Evolutionary conservation across 1,139 yeast genomes (phyloP), one percentile per base, ranked within the genome.

Genomic region (Diutina scorzettiae): DNA sequence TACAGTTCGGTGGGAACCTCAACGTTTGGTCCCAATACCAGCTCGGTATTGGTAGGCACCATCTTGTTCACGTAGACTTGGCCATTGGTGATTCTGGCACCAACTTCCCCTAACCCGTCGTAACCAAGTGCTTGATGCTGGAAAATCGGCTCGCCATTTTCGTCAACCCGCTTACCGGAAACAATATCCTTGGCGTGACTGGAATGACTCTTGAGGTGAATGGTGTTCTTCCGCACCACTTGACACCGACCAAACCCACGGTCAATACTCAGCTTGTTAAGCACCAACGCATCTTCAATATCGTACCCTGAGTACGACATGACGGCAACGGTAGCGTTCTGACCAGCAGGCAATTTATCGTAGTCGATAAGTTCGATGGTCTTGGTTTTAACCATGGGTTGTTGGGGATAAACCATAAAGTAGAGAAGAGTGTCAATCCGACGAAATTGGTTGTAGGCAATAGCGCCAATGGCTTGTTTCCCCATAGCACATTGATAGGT

Each of bases 401-500:
- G 96, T 62, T 91, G 97, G 7, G 99, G 99, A 58, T 93, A 91
- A 16, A 89, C 96, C 96, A 91, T 85, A 52, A 91, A 71, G 58
- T 91, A 91, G 49, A 93, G 68, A 53, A 91, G 66, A 0, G 99
- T 93, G 57, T 91, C 99, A 52, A 91, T 91, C 62, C 99, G 78
- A 58, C 87, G 76, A 64, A 91, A 84, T 63, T 91, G 98, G 61
- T 91, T 91, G 61, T 91, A 91, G 23, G 95, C 96, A 63, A 93
- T 93, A 7, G 97, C 97, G 51, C 99, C 99, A 62, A 91, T 91
- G 19, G 98, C 98, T 66, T 91, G 99, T 68, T 91, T 91, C 78
- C 98, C 98, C 98, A 91, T 91, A 59, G 98, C 98, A 75, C 96
- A 91, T 67, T 91, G 98, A 66, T 91, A 91, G 0, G 98, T 91